Base-by-base conservation (phyloP, 331 rosid species). In the Telfairia occidentalis region DNA sequence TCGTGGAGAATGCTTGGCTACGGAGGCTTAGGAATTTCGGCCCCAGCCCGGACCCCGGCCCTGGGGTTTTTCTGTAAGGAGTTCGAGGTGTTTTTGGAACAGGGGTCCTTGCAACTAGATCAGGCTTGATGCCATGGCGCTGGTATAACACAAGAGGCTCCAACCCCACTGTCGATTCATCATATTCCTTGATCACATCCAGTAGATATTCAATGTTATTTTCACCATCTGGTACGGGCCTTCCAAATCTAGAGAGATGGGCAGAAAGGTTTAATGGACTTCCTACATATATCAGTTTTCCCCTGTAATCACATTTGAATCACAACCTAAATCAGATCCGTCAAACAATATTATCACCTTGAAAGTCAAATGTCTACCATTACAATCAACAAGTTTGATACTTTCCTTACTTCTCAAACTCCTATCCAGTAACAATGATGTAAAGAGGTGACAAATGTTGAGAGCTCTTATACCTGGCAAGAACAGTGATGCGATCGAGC, bases 201-300 rank as follows among this genome's bases (percentile, higher is more conserved):
- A 93, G 79, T 37, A 93, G 86, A 81, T 89, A 93, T 82, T 93
- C 97, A 5, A 88, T 76, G 72, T 79, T 75, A 79, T 91, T 88
- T 72, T 93, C 98, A 32, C 89, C 85, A 9, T 91, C 92, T 4
- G 98, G 98, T 2, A 89, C 83, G 9, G 94, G 89, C 84, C 97
- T 90, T 79, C 97, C 96, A 79, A 93, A 91, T 79, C 92, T 87
- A 0, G 81, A 58, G 58, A 93, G 87, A 83, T 90, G 85, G 28
- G 83, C 78, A 23, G 85, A 67, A 13, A 93, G 76, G 76, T 82
- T 86, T 57, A 32, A 73, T n/a, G 97, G 94, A 48, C 78, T 89
- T 84, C 98, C 97, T 87, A 83, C 71, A 82, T 93, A 93, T 80
- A 91, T 52, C 57, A 91, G 46, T 76, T 85, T 88, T 73, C 97